Evolutionary conservation across 1,284 basidiomycete genomes (phyloP).

Genomic region (Ceratobasidium sp.): DNA sequence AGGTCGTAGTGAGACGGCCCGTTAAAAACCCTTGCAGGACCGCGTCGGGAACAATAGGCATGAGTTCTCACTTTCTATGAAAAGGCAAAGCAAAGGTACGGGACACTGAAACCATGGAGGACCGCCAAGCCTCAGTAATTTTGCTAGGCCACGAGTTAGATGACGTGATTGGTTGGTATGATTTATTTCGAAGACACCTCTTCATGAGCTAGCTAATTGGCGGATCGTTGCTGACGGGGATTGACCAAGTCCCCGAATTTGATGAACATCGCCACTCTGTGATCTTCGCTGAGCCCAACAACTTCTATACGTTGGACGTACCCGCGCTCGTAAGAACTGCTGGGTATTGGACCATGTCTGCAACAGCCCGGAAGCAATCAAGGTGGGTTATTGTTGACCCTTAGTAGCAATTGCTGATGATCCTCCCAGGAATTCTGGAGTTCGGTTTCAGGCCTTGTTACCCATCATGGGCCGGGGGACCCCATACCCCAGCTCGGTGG

Average conservation of each 20-base stretch:
- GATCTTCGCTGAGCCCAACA: slow-evolving; percentile 27
- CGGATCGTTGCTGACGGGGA: background rate
- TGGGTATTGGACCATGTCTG: background rate
- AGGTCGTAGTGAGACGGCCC: slow-evolving; percentile 66
- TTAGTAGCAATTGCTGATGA: background rate
- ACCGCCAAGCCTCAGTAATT: background rate
- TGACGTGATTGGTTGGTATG: background rate
- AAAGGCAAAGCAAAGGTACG: slow-evolving; percentile 71
- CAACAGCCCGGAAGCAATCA: background rate
- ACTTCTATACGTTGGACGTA: slow-evolving; percentile 28
- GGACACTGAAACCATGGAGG: slow-evolving; percentile 48
- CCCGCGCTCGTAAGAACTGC: too few relatives aligned
- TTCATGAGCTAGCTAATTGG: too few relatives aligned
- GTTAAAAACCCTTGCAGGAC: slow-evolving; percentile 55
- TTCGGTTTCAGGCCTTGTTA: slow-evolving; percentile 52
- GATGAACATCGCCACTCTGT: slow-evolving; percentile 4
- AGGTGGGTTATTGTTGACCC: background rate
- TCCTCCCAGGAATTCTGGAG: slow-evolving; percentile 53
- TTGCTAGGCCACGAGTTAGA: background rate
- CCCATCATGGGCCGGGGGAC: too few relatives aligned
- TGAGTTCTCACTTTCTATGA: slow-evolving; percentile 72
- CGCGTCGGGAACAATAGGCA: slow-evolving; percentile 66
- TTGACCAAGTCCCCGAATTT: background rate
- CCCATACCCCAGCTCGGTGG: slow-evolving; percentile 57
- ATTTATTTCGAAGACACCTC: background rate